Evolutionary conservation across 257 asterid species (phyloP), one percentile per base, ranked within the genome.

Genomic region (Pogostemon cablin): DNA sequence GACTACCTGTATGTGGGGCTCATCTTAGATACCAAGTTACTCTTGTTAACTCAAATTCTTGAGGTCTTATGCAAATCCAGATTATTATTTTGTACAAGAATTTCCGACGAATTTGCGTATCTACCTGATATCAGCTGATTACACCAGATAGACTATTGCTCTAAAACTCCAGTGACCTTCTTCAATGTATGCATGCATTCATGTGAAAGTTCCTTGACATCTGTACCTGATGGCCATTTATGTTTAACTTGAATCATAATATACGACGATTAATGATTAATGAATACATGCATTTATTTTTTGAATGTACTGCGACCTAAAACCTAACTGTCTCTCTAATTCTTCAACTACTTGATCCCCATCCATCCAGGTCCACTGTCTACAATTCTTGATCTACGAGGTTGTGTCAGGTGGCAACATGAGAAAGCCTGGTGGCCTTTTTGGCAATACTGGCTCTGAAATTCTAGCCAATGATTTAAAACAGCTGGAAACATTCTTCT

Each of bases 401-500:
- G 97, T 91, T 84, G 99, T 95, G 44, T 95, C 99, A 4, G 99
- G 99, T 65, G 99, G 99, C 75, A 89, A 95, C 81, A 83, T 91
- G 98, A 86, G 98, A 86, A 95, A 82, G 82, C 93, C 97, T 60
- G 98, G 99, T 77, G 98, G 99, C 71, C 93, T 93, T 69, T 95
- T 95, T 81, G 96, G 99, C 66, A 95, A 91, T 81, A 83, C 87
- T 57, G 96, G 98, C 62, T 95, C 97, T 62, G 99, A 95, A 49
- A 95, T 95, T 78, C 98, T 98, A 37, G 87, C 79, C 76, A 89
- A 84, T 83, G 99, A 95, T 75, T 83, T 95, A 75, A 95, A 95
- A 77, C 99, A 95, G 82, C 84, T 95, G 49, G 98, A 95, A 75
- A 82, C 96, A 37, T 95, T 95, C 86, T 95, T 95, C 86, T 95